phyloP scores from a whole-genome alignment of 257 asterid species.

The Solanum boliviense region DNA sequence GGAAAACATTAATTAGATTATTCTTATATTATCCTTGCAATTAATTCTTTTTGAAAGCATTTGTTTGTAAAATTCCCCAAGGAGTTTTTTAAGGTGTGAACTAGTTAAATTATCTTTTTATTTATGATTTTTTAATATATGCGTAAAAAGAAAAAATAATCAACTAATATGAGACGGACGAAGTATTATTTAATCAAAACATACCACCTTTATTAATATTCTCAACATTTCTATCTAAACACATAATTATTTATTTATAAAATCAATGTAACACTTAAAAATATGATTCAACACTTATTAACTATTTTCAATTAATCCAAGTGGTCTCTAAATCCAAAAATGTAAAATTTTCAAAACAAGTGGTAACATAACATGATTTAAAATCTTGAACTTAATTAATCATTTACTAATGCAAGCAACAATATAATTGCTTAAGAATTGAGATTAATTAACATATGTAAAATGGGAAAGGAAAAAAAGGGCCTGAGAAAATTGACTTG shows the following conservation, averaged over 20 bases:
- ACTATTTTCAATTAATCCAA: not conserved
- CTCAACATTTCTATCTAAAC: not conserved
- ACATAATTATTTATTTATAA: not conserved
- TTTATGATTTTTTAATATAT: no score
- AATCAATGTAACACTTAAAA: not conserved
- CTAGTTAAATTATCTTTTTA: not conserved
- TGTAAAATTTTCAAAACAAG: no score
- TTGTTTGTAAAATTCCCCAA: not conserved
- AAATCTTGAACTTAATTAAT: not conserved
- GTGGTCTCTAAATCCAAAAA: not conserved
- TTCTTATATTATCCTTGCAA: not conserved
- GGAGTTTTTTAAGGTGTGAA: not conserved
- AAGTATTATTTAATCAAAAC: not conserved
- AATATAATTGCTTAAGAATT: not conserved
- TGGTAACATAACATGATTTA: not conserved
- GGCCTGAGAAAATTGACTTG: constrained; percentile 46
- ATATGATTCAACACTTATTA: no score
- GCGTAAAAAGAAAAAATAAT: no score
- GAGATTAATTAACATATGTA: not conserved
- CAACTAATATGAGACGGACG: not conserved
- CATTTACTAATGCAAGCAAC: not conserved
- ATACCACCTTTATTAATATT: not conserved
- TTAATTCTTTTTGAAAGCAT: no score
- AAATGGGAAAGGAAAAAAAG: not conserved
- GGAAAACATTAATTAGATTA: not conserved